Base-by-base conservation (phyloP, 139 green algal species). In the Closterium sp. region DNA sequence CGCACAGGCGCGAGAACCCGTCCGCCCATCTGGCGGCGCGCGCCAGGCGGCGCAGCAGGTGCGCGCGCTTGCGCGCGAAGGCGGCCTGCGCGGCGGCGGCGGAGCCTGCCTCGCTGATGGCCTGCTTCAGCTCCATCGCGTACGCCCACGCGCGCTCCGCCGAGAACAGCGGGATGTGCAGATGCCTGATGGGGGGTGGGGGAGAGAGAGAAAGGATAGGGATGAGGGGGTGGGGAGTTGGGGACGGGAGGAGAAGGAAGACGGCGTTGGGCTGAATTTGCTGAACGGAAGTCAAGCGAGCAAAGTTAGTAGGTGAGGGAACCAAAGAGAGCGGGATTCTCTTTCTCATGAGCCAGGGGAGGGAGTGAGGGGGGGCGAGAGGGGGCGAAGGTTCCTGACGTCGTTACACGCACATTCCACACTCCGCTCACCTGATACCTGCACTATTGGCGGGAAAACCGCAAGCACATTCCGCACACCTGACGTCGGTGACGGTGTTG, bases 51-150 rank as follows among this genome's bases (percentile, higher is more conserved):
- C 94, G 88, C 28, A 98, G 91, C 17, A 97, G 92, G 93, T 98
- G 97, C 85, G 96, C 92, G 42, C 97, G 95, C 93, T 97, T 97
- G 27, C 70, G 89, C 88, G 91, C 30, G 2, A 93, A 89, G 94
- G 91, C 50, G 42, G 50, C 42, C 31, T 45, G 32, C 79, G 32
- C 84, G 31, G 50, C 29, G 31, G 31, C 28, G 62, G 62, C 62
- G 62, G 62, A 79, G 91, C 31, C 88, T 93, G 96, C 96, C 85
- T 95, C 27, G 91, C 62, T 79, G 62, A 79, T 79, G 91, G 97
- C 94, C 31, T 96, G 95, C 94, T 99, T 99, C 0, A 99, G 92
- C 89, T 98, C 96, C 96, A 98, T 99, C 31, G 97, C 97, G 27
- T 97, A 96, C 0, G 95, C 94, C 98, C 98, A 99, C 10, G 96